Conservation (phyloP, 2,329 filamentous ascomycete genomes). For the Penicillium sp. region DNA sequence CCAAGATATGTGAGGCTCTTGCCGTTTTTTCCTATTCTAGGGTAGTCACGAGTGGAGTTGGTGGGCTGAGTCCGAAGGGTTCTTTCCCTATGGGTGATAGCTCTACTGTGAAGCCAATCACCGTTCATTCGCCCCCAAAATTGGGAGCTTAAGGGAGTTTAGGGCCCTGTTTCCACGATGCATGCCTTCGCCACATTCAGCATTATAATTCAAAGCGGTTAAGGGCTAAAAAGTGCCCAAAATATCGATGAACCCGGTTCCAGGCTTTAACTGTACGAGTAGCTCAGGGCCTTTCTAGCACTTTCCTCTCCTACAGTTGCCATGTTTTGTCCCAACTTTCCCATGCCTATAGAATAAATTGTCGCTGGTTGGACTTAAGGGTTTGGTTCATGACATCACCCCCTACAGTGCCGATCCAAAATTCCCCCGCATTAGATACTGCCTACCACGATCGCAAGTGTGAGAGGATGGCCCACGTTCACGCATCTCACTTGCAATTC, state of each 20-base stretch:
- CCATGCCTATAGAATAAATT: too few relatives aligned
- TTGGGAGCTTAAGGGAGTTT: neutral
- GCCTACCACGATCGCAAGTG: neutral
- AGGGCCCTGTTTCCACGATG: neutral
- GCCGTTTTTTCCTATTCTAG: neutral
- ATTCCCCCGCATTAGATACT: neutral
- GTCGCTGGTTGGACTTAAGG: too few relatives aligned
- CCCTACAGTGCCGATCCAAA: neutral
- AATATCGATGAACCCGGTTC: neutral
- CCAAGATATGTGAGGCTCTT: conserved; percentile 4
- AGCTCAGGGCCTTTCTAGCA: too few relatives aligned
- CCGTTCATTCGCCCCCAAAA: conserved; percentile 5
- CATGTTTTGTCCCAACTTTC: neutral
- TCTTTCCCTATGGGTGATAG: conserved; percentile 1
- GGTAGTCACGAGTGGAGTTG: neutral
- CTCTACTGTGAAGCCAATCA: conserved; percentile 9
- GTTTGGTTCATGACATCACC: conserved; percentile 4
- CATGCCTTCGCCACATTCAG: neutral
- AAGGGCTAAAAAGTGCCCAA: neutral
- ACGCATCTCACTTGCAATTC: neutral
- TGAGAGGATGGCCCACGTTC: neutral
- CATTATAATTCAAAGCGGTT: neutral
- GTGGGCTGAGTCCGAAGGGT: neutral
- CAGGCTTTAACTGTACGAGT: too few relatives aligned
- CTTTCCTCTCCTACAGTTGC: neutral